Conservation (phyloP, 805 yeast genomes). For the Kuraishia ogatae region DNA sequence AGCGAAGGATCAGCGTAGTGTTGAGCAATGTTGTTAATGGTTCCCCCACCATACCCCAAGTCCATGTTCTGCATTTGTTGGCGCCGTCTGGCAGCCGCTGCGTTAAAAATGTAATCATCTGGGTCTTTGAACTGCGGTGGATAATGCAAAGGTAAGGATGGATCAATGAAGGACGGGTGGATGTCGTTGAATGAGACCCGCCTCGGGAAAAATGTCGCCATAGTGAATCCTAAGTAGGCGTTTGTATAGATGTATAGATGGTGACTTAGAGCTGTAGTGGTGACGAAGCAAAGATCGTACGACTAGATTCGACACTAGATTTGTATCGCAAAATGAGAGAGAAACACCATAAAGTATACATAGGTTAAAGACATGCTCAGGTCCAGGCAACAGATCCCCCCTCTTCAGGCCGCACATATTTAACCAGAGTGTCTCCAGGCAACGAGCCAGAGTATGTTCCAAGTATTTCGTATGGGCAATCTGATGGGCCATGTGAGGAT, state of each 20-base stretch:
- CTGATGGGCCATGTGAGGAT: background rate
- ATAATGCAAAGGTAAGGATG: constrained; percentile 8
- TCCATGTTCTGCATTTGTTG: constrained; percentile 6
- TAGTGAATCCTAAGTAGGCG: background rate
- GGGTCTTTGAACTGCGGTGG: constrained; percentile 10
- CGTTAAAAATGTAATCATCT: constrained; percentile 4
- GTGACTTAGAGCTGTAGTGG: too few relatives aligned
- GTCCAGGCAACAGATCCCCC: too few relatives aligned
- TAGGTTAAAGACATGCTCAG: background rate
- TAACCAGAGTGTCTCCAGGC: too few relatives aligned
- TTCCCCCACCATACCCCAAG: constrained; percentile 13
- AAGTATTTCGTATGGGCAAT: background rate
- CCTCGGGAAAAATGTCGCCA: background rate
- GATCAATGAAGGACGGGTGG: constrained; percentile 21
- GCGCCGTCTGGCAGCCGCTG: background rate
- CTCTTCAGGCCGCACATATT: too few relatives aligned
- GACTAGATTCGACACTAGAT: background rate
- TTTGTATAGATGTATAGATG: background rate
- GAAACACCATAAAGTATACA: background rate
- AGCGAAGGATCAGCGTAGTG: constrained; percentile 8
- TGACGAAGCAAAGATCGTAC: background rate
- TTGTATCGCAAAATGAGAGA: too few relatives aligned
- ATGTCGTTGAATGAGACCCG: constrained; percentile 37
- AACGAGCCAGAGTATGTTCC: background rate
- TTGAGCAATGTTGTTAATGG: constrained; percentile 2